Conservation (phyloP, 176 grass and related monocot genomes). For the Carex pumila region DNA sequence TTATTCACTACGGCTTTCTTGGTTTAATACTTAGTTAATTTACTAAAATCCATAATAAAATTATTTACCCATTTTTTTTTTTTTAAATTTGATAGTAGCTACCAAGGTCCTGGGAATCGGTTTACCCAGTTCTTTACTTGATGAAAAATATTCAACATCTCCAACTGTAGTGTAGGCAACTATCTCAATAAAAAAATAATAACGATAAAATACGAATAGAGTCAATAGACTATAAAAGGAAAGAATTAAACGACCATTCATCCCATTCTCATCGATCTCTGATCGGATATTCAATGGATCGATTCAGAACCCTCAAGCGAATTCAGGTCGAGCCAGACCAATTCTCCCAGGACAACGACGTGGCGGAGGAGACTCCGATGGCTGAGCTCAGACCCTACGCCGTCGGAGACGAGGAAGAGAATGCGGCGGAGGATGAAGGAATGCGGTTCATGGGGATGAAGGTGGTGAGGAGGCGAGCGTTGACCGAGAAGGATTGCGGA, state of each 20-base stretch:
- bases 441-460: conserved; percentile 51
- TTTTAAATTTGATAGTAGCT: too few relatives aligned
- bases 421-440: conserved; percentile 14
- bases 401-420: conserved; percentile 4
- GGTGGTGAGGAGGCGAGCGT: conserved; percentile 59
- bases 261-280: conserved; percentile 6
- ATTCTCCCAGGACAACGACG: conserved; percentile 10
- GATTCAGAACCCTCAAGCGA: conserved; percentile 46
- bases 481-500: conserved; percentile 49
- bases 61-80: too few relatives aligned
- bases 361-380: neutral
- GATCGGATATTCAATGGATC: conserved; percentile 51
- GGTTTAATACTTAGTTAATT: too few relatives aligned
- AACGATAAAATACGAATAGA: neutral
- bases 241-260: neutral
- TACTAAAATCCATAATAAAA: too few relatives aligned
- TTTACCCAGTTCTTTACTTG: too few relatives aligned
- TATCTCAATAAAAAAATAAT: neutral
- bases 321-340: conserved; percentile 50
- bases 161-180: neutral
- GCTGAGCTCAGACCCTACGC: neutral
- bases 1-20: too few relatives aligned
- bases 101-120: too few relatives aligned
- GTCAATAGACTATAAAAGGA: neutral
- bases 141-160: too few relatives aligned